Conservation (phyloP, 345 rosid species). For the Rhizophora apiculata region DNA sequence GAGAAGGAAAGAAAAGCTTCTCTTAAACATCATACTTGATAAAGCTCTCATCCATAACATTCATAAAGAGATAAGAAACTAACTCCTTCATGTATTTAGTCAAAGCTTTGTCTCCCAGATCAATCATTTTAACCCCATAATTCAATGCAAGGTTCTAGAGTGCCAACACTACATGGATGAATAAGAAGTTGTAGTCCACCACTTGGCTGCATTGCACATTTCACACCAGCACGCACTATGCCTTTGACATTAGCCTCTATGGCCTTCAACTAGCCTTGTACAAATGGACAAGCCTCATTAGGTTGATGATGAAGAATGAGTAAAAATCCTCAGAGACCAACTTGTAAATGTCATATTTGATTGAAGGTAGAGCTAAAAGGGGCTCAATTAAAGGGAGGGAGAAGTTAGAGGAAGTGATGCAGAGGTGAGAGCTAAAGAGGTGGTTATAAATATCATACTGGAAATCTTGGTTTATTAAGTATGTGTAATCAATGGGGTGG, state of each 20-base stretch:
- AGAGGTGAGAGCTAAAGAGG: slow-evolving; percentile 75
- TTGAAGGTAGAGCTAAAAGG: too few species aligned
- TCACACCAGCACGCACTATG: slow-evolving; percentile 52
- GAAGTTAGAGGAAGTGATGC: slow-evolving; percentile 58
- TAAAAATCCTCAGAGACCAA: too few species aligned
- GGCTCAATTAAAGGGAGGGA: slow-evolving; percentile 14
- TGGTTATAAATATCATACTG: slow-evolving; percentile 36
- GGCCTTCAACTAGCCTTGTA: too few species aligned
- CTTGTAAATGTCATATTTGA: too few species aligned
- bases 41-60: too few species aligned
- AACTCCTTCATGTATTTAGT: too few species aligned
- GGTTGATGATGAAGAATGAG: slow-evolving; percentile 61
- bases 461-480: not conserved
- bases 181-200: slow-evolving; percentile 85
- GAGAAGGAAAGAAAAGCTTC: too few species aligned
- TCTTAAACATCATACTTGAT: too few species aligned
- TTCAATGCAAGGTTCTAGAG: slow-evolving; percentile 59
- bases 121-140: too few species aligned
- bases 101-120: too few species aligned
- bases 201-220: slow-evolving; percentile 70
- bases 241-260: slow-evolving; percentile 37
- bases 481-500: too few species aligned
- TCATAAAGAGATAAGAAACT: too few species aligned
- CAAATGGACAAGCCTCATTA: slow-evolving; percentile 30
- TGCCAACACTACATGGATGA: slow-evolving; percentile 77